These are phyloP conservation scores for Geotrichum reessii DNA, from an alignment of 1,139 yeast genomes.

Conservation along the genomic window DNA sequence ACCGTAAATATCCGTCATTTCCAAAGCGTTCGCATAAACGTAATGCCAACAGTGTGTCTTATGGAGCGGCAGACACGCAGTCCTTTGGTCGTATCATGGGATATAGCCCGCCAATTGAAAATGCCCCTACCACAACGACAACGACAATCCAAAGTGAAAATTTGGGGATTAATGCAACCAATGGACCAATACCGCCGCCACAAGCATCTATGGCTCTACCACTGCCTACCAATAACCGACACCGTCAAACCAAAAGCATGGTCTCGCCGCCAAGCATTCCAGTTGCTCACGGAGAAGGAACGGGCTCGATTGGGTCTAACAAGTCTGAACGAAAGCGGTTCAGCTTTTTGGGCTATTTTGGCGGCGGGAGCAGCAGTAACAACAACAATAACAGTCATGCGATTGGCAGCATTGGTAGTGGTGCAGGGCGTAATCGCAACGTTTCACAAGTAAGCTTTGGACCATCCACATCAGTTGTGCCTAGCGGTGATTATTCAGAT, in stretches of 20 bases:
- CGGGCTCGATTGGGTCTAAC: conserved; percentile 8
- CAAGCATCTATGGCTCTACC: conserved; percentile 2
- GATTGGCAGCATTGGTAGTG: conserved; percentile 1
- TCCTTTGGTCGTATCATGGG: conserved; percentile 30
- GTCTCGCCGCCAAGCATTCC: conserved; percentile 1
- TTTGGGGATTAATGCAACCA: conserved; percentile 4
- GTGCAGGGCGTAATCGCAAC: not conserved
- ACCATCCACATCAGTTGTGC: not conserved
- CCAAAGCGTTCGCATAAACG: conserved; percentile 6
- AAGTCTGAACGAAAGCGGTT: conserved; percentile 27
- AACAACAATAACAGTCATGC: not conserved
- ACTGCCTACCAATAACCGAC: not conserved
- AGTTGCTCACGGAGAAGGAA: conserved; percentile 1
- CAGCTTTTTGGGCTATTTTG: conserved; percentile 25
- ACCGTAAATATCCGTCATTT: conserved; percentile 9
- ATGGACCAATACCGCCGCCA: conserved; percentile 8
- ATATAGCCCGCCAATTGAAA: conserved; percentile 11
- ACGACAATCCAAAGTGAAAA: not conserved
- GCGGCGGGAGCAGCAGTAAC: conserved; percentile 10
- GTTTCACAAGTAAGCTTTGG: conserved; percentile 11
- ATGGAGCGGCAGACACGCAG: conserved; percentile 27
- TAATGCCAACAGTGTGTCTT: conserved; percentile 28
- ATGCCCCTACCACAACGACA: not conserved
- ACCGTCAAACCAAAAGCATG: conserved; percentile 16
- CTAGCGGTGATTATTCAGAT: not conserved